Evolutionary conservation across 345 rosid species (phyloP).

Genomic region (Camelina laxa): DNA sequence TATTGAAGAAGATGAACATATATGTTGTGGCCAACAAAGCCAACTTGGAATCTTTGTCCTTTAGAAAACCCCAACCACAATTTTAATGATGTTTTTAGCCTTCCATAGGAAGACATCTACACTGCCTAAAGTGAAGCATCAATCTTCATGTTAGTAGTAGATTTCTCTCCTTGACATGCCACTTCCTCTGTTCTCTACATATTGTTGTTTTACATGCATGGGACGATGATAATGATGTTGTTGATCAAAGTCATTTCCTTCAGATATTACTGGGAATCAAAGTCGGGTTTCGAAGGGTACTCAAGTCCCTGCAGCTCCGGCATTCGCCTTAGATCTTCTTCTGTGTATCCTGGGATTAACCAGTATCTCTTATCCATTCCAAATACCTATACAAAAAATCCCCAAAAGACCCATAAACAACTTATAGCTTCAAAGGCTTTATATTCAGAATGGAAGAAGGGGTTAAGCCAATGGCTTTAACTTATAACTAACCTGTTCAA

Average conservation of each 20-base stretch:
- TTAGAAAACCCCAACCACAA: constrained; percentile 11
- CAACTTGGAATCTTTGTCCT: background rate
- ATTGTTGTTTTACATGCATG: constrained; percentile 33
- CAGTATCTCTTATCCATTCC: constrained; percentile 83
- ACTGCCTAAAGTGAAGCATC: constrained; percentile 25
- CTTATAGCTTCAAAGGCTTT: background rate
- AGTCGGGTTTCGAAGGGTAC: constrained; percentile 89
- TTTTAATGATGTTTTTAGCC: background rate
- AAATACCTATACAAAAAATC: constrained; percentile 61
- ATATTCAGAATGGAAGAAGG: constrained; percentile 15
- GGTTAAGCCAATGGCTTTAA: background rate
- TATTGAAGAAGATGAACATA: constrained; percentile 21
- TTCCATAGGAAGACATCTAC: constrained; percentile 16
- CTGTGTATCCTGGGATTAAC: constrained; percentile 83
- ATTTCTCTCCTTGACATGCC: constrained; percentile 13
- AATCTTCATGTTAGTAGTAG: constrained; percentile 38
- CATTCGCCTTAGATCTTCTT: constrained; percentile 83
- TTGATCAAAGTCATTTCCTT: constrained; percentile 29
- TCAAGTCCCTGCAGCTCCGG: constrained; percentile 94
- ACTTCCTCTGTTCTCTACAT: constrained; percentile 27
- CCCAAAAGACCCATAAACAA: background rate
- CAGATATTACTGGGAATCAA: constrained; percentile 71
- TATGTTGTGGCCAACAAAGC: constrained; percentile 20
- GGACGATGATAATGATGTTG: constrained; percentile 25
- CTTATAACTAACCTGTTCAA: constrained; percentile 72